Conservation (phyloP, 306 rosid species). For the Casuarina glauca region DNA sequence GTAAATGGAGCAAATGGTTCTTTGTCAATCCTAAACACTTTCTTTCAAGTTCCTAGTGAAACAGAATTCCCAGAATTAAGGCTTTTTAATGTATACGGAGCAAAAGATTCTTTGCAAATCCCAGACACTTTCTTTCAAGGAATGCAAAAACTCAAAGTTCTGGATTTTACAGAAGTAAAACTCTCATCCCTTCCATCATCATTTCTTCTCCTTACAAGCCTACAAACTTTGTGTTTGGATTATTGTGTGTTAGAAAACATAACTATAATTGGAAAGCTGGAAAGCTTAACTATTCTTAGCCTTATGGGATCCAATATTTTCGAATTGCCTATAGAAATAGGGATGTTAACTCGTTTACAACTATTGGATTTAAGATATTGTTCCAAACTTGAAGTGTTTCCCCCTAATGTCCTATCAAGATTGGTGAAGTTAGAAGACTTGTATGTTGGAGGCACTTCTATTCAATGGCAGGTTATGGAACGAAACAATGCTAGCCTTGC, state of each 20-base stretch:
- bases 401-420: constrained; percentile 10
- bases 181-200: not conserved
- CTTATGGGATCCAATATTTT: not conserved
- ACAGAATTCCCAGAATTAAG: not conserved
- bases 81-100: fast-evolving
- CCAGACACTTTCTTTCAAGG: constrained; percentile 2
- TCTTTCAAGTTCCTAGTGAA: constrained; percentile 14
- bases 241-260: not conserved
- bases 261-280: not conserved
- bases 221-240: not conserved
- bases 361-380: not conserved
- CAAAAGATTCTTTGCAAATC: fast-evolving
- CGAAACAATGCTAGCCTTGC: not conserved
- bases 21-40: not conserved
- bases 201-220: not conserved
- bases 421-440: constrained; percentile 14
- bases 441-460: not conserved
- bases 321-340: not conserved
- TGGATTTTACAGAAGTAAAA: not conserved
- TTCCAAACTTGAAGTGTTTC: constrained; percentile 6
- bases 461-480: constrained; percentile 9
- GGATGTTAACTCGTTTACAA: not conserved
- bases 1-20: fast-evolving
- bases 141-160: not conserved
- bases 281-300: constrained; percentile 15